phyloP scores from a whole-genome alignment of 1,284 basidiomycete species.

The Kalmanozyma brasiliensis region DNA sequence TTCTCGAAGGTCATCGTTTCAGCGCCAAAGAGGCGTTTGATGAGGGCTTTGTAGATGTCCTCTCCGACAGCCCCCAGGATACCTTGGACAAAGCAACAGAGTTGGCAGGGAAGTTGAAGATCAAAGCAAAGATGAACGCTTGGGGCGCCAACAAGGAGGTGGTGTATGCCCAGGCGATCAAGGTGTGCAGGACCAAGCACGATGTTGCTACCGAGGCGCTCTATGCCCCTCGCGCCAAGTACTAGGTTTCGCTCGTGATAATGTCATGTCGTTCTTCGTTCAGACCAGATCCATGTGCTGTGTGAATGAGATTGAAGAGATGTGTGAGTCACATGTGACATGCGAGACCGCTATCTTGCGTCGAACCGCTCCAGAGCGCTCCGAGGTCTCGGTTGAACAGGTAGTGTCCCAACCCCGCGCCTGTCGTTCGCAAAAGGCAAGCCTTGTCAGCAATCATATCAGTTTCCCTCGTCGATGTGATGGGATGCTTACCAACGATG shows the following conservation, averaged over 20 bases:
- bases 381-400: slow-evolving; percentile 26
- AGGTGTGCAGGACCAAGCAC: slow-evolving; percentile 34
- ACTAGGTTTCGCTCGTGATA: slow-evolving; percentile 4
- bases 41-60: slow-evolving; percentile 77
- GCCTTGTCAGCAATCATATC: not conserved
- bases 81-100: slow-evolving; percentile 72
- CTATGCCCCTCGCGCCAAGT: slow-evolving; percentile 31
- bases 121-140: slow-evolving; percentile 69
- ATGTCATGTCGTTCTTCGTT: not conserved
- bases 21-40: slow-evolving; percentile 78
- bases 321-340: slow-evolving; percentile 16
- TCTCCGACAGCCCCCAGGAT: slow-evolving; percentile 73
- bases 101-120: slow-evolving; percentile 69
- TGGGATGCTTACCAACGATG: slow-evolving; percentile 39
- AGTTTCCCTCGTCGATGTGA: not conserved
- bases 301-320: no score
- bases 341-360: slow-evolving; percentile 23
- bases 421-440: slow-evolving; percentile 2
- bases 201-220: slow-evolving; percentile 22
- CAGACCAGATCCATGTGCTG: no score
- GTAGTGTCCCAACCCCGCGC: slow-evolving; percentile 44
- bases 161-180: slow-evolving; percentile 38
- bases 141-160: slow-evolving; percentile 72
- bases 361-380: not conserved
- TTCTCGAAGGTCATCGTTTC: slow-evolving; percentile 85